Evolutionary conservation across 371 early-diverging fungal species (phyloP), one percentile per base, ranked within the genome.

Genomic region (Batrachochytrium dendrobatidis): DNA sequence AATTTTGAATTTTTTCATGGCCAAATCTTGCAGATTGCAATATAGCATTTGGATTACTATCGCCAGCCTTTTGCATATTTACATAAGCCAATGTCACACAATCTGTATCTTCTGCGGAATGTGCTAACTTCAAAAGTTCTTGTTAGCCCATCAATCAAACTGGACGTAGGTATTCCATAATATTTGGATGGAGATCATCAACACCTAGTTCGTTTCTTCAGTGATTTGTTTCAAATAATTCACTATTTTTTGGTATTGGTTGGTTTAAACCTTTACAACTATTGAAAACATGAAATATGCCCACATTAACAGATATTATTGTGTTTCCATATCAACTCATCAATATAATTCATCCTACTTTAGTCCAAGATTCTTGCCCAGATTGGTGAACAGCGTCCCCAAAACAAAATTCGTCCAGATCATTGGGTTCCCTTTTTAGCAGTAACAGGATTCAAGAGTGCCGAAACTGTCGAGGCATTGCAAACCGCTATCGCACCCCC

Each of bases 341-440:
- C n/a, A 32, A 28, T 4, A 24, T 32, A 5, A 51, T 3, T 5
- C 30, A 24, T 39, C 39, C 20, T 20, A 24, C 4, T 17, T 18
- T 17, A 51, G 51, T 29, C 51, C 10, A 3, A 3, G 4, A 4
- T 65, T 25, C 64, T 71, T 20, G 58, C 53, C 51, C 76, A 75
- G 59, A 69, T 71, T 51, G 68, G 73, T 29, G 67, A 72, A 49
- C 62, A 72, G 60, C 68, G 71, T 2, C 55, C 56, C 10, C 52
- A 54, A 30, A 44, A 58, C 53, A 59, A 55, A 32, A 53, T 72
- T 46, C 68, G 77, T 15, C 59, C 52, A 15, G 77, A 76, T 65
- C 77, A 72, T 64, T 71, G 72, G 70, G 70, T 70, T 6, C 77
- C 77, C 46, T 76, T 76, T 58, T 59, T 68, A 25, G 69, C 73